Base-by-base conservation (phyloP, 2,329 filamentous ascomycete species). In the Cyanodermella asteris region DNA sequence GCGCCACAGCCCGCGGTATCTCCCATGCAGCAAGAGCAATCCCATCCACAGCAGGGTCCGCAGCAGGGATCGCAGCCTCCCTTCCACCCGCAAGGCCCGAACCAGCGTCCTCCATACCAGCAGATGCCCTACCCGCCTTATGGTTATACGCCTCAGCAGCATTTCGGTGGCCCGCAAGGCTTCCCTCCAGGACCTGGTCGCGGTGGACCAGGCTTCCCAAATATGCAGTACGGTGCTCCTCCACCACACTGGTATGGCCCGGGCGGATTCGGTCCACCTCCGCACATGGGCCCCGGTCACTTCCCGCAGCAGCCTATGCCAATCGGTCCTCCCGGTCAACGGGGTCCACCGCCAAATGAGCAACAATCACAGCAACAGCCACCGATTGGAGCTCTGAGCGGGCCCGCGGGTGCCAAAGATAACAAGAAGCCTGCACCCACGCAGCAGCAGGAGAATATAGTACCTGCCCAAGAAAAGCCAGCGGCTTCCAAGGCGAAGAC, bases 161-260 rank as follows among this genome's bases (percentile, higher is more conserved):
- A 53, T 22, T 56, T 52, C 34, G 51, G 47, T 14, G 29, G 28
- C 6, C 31, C 50, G 33, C 55, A 43, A 50, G 59, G 53, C 36
- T 55, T 50, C 33, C 64, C 63, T 23, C 53, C 52, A 29, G 64
- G 59, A 14, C 72, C 72, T 34, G 65, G n/a, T n/a, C n/a, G n/a
- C n/a, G n/a, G n/a, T n/a, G n/a, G n/a, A n/a, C n/a, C n/a, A n/a
- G n/a, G 64, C 11, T 80, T 72, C 38, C 68, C 68, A 35, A 70
- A 69, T 35, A 72, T 80, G 62, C 72, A 73, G 1, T 90, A 81
- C 44, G 75, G 74, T 34, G 72, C 69, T 10, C 75, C 69, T 23
- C 59, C 56, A 23, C 66, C 67, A 13, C 74, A 72, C 28, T 90
- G 78, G 75, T 84, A 71, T 43, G 74, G 73, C 36, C 66, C 62